phyloP scores from a whole-genome alignment of 257 asterid species.

The Pogostemon cablin region DNA sequence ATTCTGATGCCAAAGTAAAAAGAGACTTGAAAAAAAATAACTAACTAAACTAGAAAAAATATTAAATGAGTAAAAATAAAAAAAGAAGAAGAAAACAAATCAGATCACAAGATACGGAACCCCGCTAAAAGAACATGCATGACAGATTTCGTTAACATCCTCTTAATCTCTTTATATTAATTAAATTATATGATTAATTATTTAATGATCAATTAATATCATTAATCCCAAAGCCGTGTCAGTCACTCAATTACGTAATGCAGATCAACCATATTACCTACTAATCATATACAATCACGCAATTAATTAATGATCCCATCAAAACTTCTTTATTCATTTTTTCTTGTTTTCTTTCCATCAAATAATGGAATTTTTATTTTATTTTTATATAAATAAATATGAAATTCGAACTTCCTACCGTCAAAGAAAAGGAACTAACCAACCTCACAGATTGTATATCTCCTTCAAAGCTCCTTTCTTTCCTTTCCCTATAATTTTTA shows the following conservation, averaged over 20 bases:
- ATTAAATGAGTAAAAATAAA: too few relatives aligned
- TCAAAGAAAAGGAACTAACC: constrained; percentile 38
- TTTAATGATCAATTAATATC: constrained; percentile 28
- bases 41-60: too few relatives aligned
- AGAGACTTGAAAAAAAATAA: too few relatives aligned
- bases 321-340: constrained; percentile 16
- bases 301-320: constrained; percentile 37
- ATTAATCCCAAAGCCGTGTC: constrained; percentile 48
- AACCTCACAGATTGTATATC: constrained; percentile 8
- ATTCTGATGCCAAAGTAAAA: too few relatives aligned
- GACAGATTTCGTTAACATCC: too few relatives aligned
- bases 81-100: neutral
- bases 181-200: too few relatives aligned
- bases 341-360: neutral
- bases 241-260: constrained; percentile 38
- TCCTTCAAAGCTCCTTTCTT: constrained; percentile 17
- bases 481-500: neutral
- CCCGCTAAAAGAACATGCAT: too few relatives aligned
- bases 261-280: constrained; percentile 49
- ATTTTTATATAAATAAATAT: neutral
- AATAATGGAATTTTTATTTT: neutral
- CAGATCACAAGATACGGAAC: neutral
- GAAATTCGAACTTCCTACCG: constrained; percentile 14
- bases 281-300: constrained; percentile 18
- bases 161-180: too few relatives aligned